Evolutionary conservation across 2,329 filamentous ascomycete genomes (phyloP).

Genomic region (Alternaria sp.): DNA sequence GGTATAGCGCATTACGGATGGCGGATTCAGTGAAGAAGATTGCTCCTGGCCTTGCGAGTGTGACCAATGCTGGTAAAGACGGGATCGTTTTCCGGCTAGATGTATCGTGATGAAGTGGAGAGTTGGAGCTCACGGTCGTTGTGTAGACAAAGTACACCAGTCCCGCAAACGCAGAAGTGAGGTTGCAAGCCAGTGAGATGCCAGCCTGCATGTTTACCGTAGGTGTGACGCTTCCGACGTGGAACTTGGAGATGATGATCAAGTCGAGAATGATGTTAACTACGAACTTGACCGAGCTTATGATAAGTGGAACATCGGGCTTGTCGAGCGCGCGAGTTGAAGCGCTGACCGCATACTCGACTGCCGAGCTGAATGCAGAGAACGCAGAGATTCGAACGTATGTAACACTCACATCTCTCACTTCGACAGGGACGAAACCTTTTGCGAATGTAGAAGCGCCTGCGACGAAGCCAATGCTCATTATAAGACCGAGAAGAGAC

Average conservation of each 20-base stretch:
- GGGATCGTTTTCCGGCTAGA: conserved; percentile 9
- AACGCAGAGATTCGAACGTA: conserved; percentile 74
- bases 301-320: conserved; percentile 73
- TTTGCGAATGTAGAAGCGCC: conserved; percentile 65
- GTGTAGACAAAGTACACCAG: conserved; percentile 67
- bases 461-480: conserved; percentile 67
- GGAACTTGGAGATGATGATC: conserved; percentile 71
- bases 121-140: conserved; percentile 47
- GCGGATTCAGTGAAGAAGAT: conserved; percentile 71
- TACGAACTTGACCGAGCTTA: conserved; percentile 69
- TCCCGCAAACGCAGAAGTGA: conserved; percentile 53
- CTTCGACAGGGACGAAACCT: conserved; percentile 70
- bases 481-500: conserved; percentile 63
- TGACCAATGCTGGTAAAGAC: conserved; percentile 56
- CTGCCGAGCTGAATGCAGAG: conserved; percentile 67
- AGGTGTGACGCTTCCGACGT: conserved; percentile 63
- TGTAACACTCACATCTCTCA: conserved; percentile 64
- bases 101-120: conserved; percentile 15
- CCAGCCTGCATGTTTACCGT: conserved; percentile 71
- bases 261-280: conserved; percentile 74
- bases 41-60: conserved; percentile 66
- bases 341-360: conserved; percentile 70
- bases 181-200: conserved; percentile 67
- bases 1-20: conserved; percentile 73
- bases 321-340: conserved; percentile 72